Base-by-base conservation (phyloP, 495 filamentous ascomycete species). In the Delitschia confertaspora region DNA sequence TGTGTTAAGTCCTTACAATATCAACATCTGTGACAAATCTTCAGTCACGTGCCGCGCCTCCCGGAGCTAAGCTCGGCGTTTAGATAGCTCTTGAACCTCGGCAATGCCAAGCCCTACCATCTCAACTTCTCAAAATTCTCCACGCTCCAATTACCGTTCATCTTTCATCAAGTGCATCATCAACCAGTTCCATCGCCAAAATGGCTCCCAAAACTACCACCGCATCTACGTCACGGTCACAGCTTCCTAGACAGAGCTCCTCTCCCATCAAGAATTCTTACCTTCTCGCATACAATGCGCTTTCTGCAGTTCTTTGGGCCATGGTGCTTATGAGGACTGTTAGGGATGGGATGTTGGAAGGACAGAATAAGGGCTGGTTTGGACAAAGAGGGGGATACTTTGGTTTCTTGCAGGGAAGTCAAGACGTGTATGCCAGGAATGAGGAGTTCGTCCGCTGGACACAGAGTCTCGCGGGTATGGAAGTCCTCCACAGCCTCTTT, bases 401-500 rank as follows among this genome's bases (percentile, higher is more conserved):
- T n/a, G n/a, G n/a, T n/a, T n/a, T n/a, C n/a, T n/a, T n/a, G n/a
- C n/a, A n/a, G n/a, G n/a, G n/a, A n/a, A n/a, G n/a, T n/a, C n/a
- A n/a, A n/a, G 49, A 68, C 16, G 69, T 79, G 27, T 79, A 73
- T 64, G 52, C 46, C 9, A 62, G 60, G 3, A 67, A 74, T 19
- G 78, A 78, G 47, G 67, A 76, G 18, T 85, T 83, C 49, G 74
- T 81, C 32, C 76, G 78, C 47, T 77, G 74, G 68, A 87, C 82
- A 21, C 91, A 99, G 67, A 88, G 83, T 0, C 64, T 85, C 42
- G 89, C 89, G 1, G 54, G 78, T 9, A 67, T 94, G 54, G 91
- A 99, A 65, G 69, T 95, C 20, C 51, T 86, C 38, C 91, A 98
- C 66, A 78, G 84, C 23, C 57, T 75, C 1, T 58, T 78, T 34